A percentile compares a stretch with the other conserved stretches of the same genome.
phyloP scores from a whole-genome alignment of 2,329 filamentous ascomycete genomes.

The Epichloe glyceriae region DNA sequence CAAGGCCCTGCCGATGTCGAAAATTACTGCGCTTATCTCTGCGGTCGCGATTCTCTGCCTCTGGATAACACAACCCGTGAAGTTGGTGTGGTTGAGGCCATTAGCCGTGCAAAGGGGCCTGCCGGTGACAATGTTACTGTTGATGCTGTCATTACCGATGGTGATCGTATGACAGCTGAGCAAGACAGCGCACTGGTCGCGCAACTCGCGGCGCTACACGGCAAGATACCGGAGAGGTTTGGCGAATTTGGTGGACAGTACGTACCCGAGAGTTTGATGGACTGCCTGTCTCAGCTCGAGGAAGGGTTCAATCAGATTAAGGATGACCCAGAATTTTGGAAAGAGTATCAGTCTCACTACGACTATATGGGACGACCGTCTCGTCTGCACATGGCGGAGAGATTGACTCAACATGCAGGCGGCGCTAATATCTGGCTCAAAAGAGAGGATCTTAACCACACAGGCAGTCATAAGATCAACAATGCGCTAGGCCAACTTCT shows the following conservation, averaged over 20 bases:
- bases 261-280: conserved; percentile 95
- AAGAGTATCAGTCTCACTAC: conserved; percentile 92
- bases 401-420: conserved; percentile 76
- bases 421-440: conserved; percentile 97
- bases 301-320: conserved; percentile 78
- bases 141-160: conserved; percentile 50
- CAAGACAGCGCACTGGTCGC: conserved; percentile 55
- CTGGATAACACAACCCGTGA: conserved; percentile 41
- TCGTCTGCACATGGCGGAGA: conserved; percentile 76
- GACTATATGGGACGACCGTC: conserved; percentile 94
- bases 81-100: conserved; percentile 56
- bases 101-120: conserved; percentile 37
- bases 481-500: conserved; percentile 92
- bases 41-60: conserved; percentile 29
- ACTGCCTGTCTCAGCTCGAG: conserved; percentile 84
- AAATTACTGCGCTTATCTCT: conserved; percentile 68
- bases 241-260: conserved; percentile 96
- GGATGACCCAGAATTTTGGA: conserved; percentile 87
- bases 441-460: conserved; percentile 95
- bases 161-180: conserved; percentile 48
- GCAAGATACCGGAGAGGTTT: conserved; percentile 71
- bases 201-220: conserved; percentile 72
- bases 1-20: conserved; percentile 54
- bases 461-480: conserved; percentile 98
- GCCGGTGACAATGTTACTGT: conserved; percentile 33